These are phyloP conservation scores for Penicillium sumatraense DNA, from an alignment of 2,329 filamentous ascomycete species.

Conservation along the genomic window DNA sequence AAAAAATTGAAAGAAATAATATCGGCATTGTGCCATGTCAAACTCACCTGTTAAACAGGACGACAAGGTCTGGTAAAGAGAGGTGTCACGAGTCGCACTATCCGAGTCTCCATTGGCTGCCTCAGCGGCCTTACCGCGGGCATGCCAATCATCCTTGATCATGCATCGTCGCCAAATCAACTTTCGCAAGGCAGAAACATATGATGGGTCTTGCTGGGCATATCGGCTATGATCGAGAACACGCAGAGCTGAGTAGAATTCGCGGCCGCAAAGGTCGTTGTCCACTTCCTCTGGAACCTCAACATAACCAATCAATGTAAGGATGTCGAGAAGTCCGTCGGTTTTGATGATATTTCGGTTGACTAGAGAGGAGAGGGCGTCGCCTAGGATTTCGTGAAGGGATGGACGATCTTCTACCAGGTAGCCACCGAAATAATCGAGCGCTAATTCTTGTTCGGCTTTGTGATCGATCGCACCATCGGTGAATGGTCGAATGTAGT, in stretches of 20 bases:
- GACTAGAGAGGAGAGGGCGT: conserved; percentile 71
- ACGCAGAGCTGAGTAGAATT: conserved; percentile 77
- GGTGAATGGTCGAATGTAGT: conserved; percentile 70
- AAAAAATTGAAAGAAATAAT: too few relatives aligned
- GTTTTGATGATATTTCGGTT: conserved; percentile 68
- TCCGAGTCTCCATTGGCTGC: conserved; percentile 73
- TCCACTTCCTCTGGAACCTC: conserved; percentile 52
- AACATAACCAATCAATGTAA: conserved; percentile 75
- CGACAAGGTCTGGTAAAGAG: conserved; percentile 69
- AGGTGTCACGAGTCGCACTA: conserved; percentile 66
- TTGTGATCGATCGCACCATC: conserved; percentile 76
- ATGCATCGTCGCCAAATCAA: conserved; percentile 85
- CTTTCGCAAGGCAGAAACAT: conserved; percentile 32
- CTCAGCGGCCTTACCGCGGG: conserved; percentile 75
- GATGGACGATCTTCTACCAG: conserved; percentile 64
- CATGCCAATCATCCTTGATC: conserved; percentile 81
- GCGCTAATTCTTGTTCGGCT: conserved; percentile 75
- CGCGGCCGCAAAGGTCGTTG: conserved; percentile 56
- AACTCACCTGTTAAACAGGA: conserved; percentile 61
- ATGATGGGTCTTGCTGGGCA: conserved; percentile 53
- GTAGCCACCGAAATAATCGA: conserved; percentile 66
- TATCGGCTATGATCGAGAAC: conserved; percentile 58
- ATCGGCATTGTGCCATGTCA: background rate
- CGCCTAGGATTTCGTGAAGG: conserved; percentile 72
- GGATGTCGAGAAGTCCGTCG: conserved; percentile 62